These are phyloP conservation scores for Ophiostoma sp. DNA, from an alignment of 2,329 filamentous ascomycete genomes.

Conservation along the genomic window DNA sequence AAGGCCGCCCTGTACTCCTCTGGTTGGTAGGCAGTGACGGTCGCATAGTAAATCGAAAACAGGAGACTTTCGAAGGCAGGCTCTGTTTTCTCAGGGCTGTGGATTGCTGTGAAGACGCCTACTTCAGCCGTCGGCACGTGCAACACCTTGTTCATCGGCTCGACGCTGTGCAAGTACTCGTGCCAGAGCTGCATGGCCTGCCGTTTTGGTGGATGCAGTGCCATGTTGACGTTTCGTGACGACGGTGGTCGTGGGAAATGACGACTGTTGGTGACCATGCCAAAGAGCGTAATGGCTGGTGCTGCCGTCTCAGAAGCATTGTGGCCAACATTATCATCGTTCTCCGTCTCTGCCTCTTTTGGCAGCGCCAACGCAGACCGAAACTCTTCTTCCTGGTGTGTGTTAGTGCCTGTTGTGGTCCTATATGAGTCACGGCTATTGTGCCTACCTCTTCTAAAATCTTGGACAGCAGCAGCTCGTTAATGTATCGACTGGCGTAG, in stretches of 20 bases:
- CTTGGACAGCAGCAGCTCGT: slow-evolving; percentile 32
- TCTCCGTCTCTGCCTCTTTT: slow-evolving; percentile 21
- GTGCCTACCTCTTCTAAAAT: slow-evolving; percentile 29
- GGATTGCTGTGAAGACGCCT: slow-evolving; percentile 30
- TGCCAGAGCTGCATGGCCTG: slow-evolving; percentile 31
- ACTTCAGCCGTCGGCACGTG: slow-evolving; percentile 32
- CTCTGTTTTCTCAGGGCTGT: slow-evolving; percentile 16
- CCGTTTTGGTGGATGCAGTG: slow-evolving; percentile 26
- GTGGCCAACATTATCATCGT: neutral
- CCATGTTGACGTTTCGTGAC: neutral
- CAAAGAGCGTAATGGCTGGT: slow-evolving; percentile 25
- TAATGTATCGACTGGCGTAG: slow-evolving; percentile 32
- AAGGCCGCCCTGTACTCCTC: slow-evolving; percentile 27
- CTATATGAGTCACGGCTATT: neutral
- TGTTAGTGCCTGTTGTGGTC: no score
- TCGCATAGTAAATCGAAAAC: slow-evolving; percentile 31
- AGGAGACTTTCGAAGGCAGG: slow-evolving; percentile 28
- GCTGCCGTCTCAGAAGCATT: neutral
- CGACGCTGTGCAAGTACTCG: slow-evolving; percentile 29
- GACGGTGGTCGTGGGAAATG: neutral
- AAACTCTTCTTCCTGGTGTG: slow-evolving; percentile 31
- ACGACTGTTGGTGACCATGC: slow-evolving; percentile 18
- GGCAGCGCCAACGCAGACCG: slow-evolving; percentile 27
- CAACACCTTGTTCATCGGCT: slow-evolving; percentile 30
- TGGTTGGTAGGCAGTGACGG: slow-evolving; percentile 27